These are phyloP conservation scores for Chlamydomonas reinhardtii DNA, from an alignment of 163 green algal species.

Conservation along the genomic window DNA sequence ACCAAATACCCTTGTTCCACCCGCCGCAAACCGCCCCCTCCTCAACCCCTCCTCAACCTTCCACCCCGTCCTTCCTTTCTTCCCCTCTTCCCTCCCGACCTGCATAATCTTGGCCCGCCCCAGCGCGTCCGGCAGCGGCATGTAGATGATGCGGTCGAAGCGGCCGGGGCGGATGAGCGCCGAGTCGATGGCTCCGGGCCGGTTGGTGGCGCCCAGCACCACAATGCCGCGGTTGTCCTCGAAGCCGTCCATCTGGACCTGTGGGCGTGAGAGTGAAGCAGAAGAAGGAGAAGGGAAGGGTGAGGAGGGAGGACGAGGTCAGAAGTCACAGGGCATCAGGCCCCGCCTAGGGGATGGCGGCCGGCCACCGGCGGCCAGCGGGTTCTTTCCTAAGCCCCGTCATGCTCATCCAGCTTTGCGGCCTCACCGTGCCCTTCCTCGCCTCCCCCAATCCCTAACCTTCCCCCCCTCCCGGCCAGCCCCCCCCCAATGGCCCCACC, in stretches of 20 bases:
- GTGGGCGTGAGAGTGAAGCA: background rate
- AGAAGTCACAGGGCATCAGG: too few species aligned
- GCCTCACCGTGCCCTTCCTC: too few species aligned
- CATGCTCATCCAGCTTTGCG: too few species aligned
- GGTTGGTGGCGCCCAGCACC: conserved; percentile 97
- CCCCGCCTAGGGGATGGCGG: too few species aligned
- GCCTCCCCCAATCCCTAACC: background rate
- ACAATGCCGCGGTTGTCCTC: conserved; percentile 98
- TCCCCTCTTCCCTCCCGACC: conserved; percentile 26
- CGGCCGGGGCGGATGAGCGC: conserved; percentile 94
- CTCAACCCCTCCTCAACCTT: too few species aligned
- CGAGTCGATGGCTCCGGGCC: conserved; percentile 93
- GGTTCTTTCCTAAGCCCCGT: too few species aligned
- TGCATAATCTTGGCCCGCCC: conserved; percentile 91
- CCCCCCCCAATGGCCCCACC: conserved; percentile 45
- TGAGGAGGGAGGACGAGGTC: too few species aligned
- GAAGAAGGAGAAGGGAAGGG: background rate
- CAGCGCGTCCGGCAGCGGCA: conserved; percentile 88
- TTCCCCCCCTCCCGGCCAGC: background rate
- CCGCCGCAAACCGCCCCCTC: too few species aligned
- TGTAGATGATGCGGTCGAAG: conserved; percentile 96
- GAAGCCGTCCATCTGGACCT: conserved; percentile 98
- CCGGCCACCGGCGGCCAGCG: too few species aligned
- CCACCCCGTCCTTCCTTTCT: background rate
- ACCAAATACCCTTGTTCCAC: too few species aligned